phyloP scores from a whole-genome alignment of 23 red algal species.

The Chondrus crispus region DNA sequence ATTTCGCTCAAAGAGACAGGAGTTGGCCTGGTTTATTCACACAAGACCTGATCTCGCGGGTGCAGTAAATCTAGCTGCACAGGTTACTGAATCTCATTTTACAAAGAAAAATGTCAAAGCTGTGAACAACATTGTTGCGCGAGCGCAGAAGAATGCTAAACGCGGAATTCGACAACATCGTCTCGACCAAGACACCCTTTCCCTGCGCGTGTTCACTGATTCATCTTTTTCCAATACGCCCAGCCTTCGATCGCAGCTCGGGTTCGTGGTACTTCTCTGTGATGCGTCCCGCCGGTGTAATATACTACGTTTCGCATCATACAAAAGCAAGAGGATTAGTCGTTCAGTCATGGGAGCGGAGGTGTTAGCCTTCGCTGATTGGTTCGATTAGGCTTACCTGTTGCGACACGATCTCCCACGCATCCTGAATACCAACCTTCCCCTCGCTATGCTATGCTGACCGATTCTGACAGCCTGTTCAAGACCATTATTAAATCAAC shows the following conservation, averaged over 20 bases:
- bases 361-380: neutral
- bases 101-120: neutral
- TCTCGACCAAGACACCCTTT: neutral
- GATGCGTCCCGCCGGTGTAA: neutral
- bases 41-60: neutral
- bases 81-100: neutral
- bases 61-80: neutral
- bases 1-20: neutral
- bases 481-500: neutral
- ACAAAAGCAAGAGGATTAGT: neutral
- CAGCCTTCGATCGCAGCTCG: neutral
- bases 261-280: neutral
- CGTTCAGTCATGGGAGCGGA: neutral
- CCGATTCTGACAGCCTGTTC: neutral
- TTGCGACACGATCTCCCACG: neutral
- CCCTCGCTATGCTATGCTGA: neutral
- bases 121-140: neutral
- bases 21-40: neutral
- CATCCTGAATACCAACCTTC: neutral
- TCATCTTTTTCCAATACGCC: neutral
- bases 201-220: neutral
- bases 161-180: neutral
- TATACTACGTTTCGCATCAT: neutral
- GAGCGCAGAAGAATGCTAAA: neutral
- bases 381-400: neutral